Conservation (phyloP, 2,329 filamentous ascomycete species). For the Cercospora citrullina region DNA sequence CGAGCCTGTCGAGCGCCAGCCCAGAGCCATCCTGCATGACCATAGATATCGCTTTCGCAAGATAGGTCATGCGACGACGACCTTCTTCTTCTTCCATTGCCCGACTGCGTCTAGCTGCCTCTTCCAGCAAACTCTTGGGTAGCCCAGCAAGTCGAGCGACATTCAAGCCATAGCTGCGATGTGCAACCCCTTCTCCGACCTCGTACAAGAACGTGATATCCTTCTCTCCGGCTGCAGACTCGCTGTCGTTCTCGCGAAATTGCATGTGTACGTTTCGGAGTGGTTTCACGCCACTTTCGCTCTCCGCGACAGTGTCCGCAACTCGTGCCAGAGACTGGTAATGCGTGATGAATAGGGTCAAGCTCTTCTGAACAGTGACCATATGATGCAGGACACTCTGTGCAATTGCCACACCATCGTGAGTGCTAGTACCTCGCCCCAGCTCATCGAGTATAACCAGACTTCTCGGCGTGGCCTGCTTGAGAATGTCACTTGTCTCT, state of each 20-base stretch:
- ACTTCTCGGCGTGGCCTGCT: constrained; percentile 78
- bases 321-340: constrained; percentile 85
- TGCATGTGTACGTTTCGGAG: constrained; percentile 92
- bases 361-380: constrained; percentile 68
- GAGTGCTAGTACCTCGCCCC: constrained; percentile 87
- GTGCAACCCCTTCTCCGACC: constrained; percentile 84
- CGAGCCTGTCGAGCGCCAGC: constrained; percentile 42
- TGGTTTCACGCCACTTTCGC: constrained; percentile 33
- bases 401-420: constrained; percentile 94
- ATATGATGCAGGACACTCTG: constrained; percentile 86
- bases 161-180: constrained; percentile 91
- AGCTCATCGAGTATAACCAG: constrained; percentile 94
- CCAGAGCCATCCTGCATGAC: constrained; percentile 28
- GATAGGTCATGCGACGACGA: constrained; percentile 57
- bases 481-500: constrained; percentile 88
- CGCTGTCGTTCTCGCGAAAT: constrained; percentile 64
- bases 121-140: constrained; percentile 72
- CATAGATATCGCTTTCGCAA: constrained; percentile 30
- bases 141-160: constrained; percentile 84
- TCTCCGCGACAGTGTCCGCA: constrained; percentile 66
- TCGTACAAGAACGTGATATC: constrained; percentile 95
- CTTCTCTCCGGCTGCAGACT: constrained; percentile 55
- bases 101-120: constrained; percentile 75
- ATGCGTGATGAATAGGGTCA: constrained; percentile 96
- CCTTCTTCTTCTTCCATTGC: constrained; percentile 76